Conservation (phyloP, 495 filamentous ascomycete genomes). For the Chaetomium fimeti region DNA sequence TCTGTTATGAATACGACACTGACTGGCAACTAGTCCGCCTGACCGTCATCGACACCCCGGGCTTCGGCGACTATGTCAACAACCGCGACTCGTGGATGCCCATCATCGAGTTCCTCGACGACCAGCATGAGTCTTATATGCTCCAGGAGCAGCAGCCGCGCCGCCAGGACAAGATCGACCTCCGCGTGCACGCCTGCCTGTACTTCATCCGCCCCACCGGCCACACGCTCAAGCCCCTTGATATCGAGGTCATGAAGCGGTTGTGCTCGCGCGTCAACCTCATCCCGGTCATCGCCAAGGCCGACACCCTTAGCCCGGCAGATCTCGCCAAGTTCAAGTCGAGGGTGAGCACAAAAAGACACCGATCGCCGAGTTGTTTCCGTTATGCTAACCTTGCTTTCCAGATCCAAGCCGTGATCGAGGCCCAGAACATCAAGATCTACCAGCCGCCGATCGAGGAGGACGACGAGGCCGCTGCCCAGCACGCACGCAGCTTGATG, state of each 20-base stretch:
- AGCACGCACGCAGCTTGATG: constrained; percentile 91
- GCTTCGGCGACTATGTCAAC: constrained; percentile 99
- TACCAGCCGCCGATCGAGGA: constrained; percentile 97
- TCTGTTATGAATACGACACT: constrained; percentile 12
- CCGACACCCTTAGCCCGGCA: constrained; percentile 89
- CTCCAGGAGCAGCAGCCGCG: constrained; percentile 98
- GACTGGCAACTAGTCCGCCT: constrained; percentile 69
- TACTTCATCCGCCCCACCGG: constrained; percentile 99
- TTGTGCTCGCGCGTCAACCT: constrained; percentile 95
- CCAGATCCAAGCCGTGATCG: constrained; percentile 89
- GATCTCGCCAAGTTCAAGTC: constrained; percentile 92
- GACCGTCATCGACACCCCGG: constrained; percentile 97
- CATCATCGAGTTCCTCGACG: constrained; percentile 98
- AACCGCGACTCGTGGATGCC: constrained; percentile 99
- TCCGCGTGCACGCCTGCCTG: constrained; percentile 95
- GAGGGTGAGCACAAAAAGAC: constrained; percentile 56
- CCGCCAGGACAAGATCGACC: constrained; percentile 96
- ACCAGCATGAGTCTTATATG: constrained; percentile 99
- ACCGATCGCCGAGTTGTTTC: neutral
- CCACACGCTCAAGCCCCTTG: constrained; percentile 96
- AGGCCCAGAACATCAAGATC: constrained; percentile 99
- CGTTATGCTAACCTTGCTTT: constrained; percentile 29
- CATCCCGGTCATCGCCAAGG: constrained; percentile 97
- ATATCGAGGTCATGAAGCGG: constrained; percentile 99
- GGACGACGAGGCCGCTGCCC: constrained; percentile 92